Evolutionary conservation across 441 rosid species (phyloP).

Genomic region (Biscutella auriculata): DNA sequence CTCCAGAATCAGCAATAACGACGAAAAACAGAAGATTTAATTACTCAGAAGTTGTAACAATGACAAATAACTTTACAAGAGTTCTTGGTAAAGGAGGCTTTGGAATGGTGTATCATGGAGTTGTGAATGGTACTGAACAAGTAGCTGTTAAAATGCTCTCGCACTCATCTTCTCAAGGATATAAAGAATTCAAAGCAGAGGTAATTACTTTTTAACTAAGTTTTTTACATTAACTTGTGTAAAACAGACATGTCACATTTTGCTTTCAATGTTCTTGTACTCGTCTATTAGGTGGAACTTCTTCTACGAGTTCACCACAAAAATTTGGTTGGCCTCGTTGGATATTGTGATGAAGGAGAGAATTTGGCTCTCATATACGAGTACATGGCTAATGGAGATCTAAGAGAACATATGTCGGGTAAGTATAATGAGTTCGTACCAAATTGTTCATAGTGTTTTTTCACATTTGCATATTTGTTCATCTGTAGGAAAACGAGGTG

Average conservation of each 20-base stretch:
- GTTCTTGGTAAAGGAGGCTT: conserved; percentile 24
- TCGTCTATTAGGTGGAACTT: conserved; percentile 29
- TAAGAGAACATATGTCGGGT: conserved; percentile 25
- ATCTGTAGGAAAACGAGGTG: no score
- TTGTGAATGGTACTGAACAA: conserved; percentile 10
- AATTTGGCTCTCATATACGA: conserved; percentile 32
- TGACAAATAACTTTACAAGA: conserved; percentile 21
- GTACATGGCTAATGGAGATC: conserved; percentile 33
- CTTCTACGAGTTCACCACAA: conserved; percentile 25
- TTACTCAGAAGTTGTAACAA: conserved; percentile 15
- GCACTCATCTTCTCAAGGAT: conserved; percentile 28
- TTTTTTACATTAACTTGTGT: no score
- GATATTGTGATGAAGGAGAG: conserved; percentile 28
- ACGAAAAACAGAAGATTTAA: conserved; percentile 16
- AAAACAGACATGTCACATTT: no score
- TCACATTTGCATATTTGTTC: no score
- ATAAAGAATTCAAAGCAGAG: conserved; percentile 29
- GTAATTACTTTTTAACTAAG: conserved; percentile 12
- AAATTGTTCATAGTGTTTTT: no score
- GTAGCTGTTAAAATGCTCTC: conserved; percentile 37
- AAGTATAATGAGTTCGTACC: no score
- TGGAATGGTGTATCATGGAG: conserved; percentile 28
- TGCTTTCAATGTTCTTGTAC: no score
- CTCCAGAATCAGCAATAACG: conserved; percentile 1
- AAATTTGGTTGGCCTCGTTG: conserved; percentile 26